A percentile compares a stretch with the other conserved stretches of the same genome.
Evolutionary conservation across 106 monocot genomes (phyloP).

Genomic region (Dendrobium chrysotoxum): DNA sequence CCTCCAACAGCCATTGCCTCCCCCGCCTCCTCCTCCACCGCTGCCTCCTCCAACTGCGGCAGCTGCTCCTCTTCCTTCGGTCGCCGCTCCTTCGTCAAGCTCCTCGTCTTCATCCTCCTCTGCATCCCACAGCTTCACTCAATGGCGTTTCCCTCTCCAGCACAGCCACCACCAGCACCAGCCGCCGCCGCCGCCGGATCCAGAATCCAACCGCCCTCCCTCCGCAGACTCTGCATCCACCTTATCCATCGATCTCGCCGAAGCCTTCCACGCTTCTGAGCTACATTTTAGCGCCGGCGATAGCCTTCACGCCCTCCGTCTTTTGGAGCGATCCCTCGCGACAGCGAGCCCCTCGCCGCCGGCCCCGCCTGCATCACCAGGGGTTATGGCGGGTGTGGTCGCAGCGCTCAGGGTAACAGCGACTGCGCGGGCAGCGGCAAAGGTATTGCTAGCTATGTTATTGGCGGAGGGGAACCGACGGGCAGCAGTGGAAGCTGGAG

Average conservation of each 20-base stretch:
- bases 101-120: constrained; percentile 93
- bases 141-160: constrained; percentile 85
- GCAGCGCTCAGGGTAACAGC: constrained; percentile 37
- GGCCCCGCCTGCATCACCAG: constrained; percentile 7
- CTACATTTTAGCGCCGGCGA: constrained; percentile 44
- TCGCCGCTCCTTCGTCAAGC: constrained; percentile 23
- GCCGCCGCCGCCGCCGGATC: constrained; percentile 1
- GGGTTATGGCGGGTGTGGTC: constrained; percentile 55
- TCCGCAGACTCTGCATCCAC: neutral
- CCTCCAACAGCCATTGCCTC: constrained; percentile 6
- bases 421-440: constrained; percentile 60
- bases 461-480: constrained; percentile 55
- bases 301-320: constrained; percentile 37
- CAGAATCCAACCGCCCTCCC: neutral
- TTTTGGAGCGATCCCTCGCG: constrained; percentile 44
- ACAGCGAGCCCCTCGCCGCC: constrained; percentile 11
- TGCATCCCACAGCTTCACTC: constrained; percentile 92
- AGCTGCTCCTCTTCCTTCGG: neutral
- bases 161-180: constrained; percentile 25
- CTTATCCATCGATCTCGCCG: constrained; percentile 17
- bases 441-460: constrained; percentile 67
- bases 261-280: constrained; percentile 49
- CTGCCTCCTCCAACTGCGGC: neutral
- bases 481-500: constrained; percentile 60
- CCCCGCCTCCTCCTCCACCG: neutral